Percentiles rank a stretch among this genome's conserved stretches.
These are phyloP conservation scores for Diutina catenulata DNA, from an alignment of 1,139 yeast genomes.

Conservation along the genomic window DNA sequence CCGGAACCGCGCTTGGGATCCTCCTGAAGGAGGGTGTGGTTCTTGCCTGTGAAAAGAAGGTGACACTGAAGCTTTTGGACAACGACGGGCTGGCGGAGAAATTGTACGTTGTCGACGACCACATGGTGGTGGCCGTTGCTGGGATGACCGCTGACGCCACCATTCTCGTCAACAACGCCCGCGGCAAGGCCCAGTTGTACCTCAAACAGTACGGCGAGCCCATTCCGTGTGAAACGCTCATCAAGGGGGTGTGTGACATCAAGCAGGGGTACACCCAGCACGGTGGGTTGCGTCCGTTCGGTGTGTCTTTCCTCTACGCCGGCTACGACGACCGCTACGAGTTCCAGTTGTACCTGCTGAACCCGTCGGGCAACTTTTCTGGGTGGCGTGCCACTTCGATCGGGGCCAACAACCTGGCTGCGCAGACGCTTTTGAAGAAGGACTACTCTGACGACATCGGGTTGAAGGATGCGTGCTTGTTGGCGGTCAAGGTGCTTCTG, in stretches of 20 bases:
- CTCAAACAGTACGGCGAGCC: conserved; percentile 80
- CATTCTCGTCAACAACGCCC: conserved; percentile 79
- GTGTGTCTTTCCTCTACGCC: conserved; percentile 92
- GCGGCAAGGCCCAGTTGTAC: conserved; percentile 75
- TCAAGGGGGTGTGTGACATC: conserved; percentile 79
- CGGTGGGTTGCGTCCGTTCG: conserved; percentile 97
- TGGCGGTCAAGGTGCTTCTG: conserved; percentile 84
- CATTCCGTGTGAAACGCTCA: conserved; percentile 84
- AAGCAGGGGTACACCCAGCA: conserved; percentile 98
- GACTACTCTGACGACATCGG: conserved; percentile 80
- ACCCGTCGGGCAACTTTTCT: conserved; percentile 94
- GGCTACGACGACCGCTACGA: conserved; percentile 89
- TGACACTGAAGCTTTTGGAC: conserved; percentile 82
- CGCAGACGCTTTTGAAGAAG: conserved; percentile 90
- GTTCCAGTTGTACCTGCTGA: conserved; percentile 87
- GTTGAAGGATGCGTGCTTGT: conserved; percentile 69
- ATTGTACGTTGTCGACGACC: conserved; percentile 67
- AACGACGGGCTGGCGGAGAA: conserved; percentile 92
- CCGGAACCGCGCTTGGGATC: conserved; percentile 95
- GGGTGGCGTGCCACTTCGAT: conserved; percentile 98
- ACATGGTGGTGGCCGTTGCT: conserved; percentile 90
- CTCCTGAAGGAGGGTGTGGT: conserved; percentile 90
- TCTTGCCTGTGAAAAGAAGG: conserved; percentile 91
- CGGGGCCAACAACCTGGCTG: conserved; percentile 94
- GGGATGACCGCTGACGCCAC: conserved; percentile 98